Base-by-base conservation (phyloP, 2,329 filamentous ascomycete species). In the Colletotrichum sp. region DNA sequence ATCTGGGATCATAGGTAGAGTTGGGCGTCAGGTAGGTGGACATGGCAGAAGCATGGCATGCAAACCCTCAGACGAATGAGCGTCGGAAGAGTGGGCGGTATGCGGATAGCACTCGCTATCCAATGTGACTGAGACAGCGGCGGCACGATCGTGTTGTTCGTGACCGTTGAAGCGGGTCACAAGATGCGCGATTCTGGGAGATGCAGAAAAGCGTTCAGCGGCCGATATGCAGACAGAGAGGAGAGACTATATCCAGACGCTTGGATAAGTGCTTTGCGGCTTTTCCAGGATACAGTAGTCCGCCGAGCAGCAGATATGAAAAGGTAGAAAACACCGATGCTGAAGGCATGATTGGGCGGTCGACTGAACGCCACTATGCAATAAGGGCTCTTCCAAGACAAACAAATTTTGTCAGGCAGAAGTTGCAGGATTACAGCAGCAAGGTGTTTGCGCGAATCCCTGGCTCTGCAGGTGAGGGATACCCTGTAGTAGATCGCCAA, bases 311-410 rank as follows among this genome's bases (percentile, higher is more conserved):
- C 48, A 27, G 34, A 58, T 25, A 8, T 10, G 34, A 32, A 73
- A 25, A 30, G 4, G 16, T 64, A 25, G 18, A 30, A 48, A 52
- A 58, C 25, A 48, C 48, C 32, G 56, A 39, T 18, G 27, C 16
- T 5, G 25, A 18, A 25, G 30, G 18, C 18, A 36, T 56, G 32
- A 43, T 65, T 65, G 64, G 69, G 28, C 16, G 8, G 34, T 18
- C 16, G 36, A 15, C 34, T 69, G 22, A 32, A 69, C 43, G 73
- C 64, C 73, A 73, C 70, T 28, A 68, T 75, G 73, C 73, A 73
- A 58, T 43, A 64, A 75, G 73, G 70, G 70, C 73, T 65, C 27
- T 69, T 27, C 56, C 64, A 73, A 66, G 73, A 65, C 36, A 58
- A 32, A 32, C 28, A 27, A 64, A 36, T 52, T 65, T 34, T 12